Percentiles rank a stretch among this genome's conserved stretches.
phyloP scores from a whole-genome alignment of 2,329 filamentous ascomycete genomes.

The Neoascochyta sp. region DNA sequence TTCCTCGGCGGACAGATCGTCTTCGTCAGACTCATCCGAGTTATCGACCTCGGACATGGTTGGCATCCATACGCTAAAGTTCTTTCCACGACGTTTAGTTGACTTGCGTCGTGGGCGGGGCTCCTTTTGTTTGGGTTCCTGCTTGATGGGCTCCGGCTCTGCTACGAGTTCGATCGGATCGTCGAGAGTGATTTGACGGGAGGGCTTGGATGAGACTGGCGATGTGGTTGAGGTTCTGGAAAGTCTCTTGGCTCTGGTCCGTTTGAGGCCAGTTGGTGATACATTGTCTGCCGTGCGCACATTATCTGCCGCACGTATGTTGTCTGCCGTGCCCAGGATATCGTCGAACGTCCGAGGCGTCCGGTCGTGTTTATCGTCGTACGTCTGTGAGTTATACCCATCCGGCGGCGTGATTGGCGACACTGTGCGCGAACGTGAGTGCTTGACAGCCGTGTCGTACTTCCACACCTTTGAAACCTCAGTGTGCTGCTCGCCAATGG shows the following conservation, averaged over 20 bases:
- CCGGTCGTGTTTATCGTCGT: conserved; percentile 20
- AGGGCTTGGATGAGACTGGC: conserved; percentile 26
- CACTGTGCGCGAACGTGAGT: conserved; percentile 24
- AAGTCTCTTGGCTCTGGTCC: conserved; percentile 40
- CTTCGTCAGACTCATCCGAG: conserved; percentile 35
- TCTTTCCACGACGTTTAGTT: conserved; percentile 37
- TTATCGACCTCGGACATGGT: conserved; percentile 35
- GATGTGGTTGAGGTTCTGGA: conserved; percentile 29
- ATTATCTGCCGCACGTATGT: too few relatives aligned
- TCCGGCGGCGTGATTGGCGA: conserved; percentile 38
- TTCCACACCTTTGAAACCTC: conserved; percentile 47
- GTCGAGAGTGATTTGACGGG: conserved; percentile 36
- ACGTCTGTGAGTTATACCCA: conserved; percentile 32
- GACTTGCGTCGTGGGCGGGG: conserved; percentile 25
- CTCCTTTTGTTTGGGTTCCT: conserved; percentile 12
- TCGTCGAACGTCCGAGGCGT: conserved; percentile 39
- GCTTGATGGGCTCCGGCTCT: conserved; percentile 6
- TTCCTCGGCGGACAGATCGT: conserved; percentile 18
- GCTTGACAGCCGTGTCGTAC: conserved; percentile 33
- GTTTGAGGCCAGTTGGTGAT: conserved; percentile 34
- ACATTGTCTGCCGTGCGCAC: conserved; percentile 28
- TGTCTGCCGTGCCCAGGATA: conserved; percentile 28
- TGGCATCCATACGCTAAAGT: conserved; percentile 51
- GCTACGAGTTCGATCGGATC: conserved; percentile 24
- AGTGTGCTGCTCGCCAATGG: conserved; percentile 57